These are phyloP conservation scores for Orbilia brochopaga DNA, from an alignment of 2,329 filamentous ascomycete species.

Conservation along the genomic window DNA sequence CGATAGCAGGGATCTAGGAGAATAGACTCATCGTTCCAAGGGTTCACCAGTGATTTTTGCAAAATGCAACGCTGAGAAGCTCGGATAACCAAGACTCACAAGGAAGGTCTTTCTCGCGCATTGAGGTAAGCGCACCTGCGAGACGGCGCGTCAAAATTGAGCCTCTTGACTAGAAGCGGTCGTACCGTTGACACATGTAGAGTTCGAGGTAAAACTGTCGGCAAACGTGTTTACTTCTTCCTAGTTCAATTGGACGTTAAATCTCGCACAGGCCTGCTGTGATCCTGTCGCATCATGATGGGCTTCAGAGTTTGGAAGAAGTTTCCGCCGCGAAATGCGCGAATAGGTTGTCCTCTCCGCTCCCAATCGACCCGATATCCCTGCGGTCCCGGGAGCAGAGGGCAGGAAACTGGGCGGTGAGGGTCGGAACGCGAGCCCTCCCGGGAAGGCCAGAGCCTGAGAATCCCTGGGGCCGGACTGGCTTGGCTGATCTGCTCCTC, in stretches of 20 bases:
- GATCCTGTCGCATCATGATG: background rate
- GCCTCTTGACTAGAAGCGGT: constrained; percentile 3
- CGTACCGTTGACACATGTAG: constrained; percentile 1
- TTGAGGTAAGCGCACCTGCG: constrained; percentile 39
- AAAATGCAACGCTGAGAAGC: constrained; percentile 41
- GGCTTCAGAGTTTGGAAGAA: background rate
- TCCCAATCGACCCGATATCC: constrained; percentile 1
- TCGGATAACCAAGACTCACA: constrained; percentile 39
- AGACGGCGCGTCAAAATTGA: constrained; percentile 7
- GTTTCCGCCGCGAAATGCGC: background rate
- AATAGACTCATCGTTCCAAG: constrained; percentile 49
- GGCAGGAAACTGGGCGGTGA: constrained; percentile 2
- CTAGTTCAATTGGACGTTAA: background rate
- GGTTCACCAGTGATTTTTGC: constrained; percentile 31
- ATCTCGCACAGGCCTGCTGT: background rate
- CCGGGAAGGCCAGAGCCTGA: background rate
- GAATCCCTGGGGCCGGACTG: constrained; percentile 15
- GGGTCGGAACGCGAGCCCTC: background rate
- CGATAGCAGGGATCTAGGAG: constrained; percentile 26
- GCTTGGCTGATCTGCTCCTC: constrained; percentile 29
- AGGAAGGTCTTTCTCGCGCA: constrained; percentile 43
- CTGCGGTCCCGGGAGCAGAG: background rate
- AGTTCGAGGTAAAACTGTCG: background rate
- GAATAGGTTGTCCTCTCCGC: background rate
- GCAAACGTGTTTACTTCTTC: background rate